Conservation (phyloP, 1,284 basidiomycete species). For the Leccinum pachyderme region DNA sequence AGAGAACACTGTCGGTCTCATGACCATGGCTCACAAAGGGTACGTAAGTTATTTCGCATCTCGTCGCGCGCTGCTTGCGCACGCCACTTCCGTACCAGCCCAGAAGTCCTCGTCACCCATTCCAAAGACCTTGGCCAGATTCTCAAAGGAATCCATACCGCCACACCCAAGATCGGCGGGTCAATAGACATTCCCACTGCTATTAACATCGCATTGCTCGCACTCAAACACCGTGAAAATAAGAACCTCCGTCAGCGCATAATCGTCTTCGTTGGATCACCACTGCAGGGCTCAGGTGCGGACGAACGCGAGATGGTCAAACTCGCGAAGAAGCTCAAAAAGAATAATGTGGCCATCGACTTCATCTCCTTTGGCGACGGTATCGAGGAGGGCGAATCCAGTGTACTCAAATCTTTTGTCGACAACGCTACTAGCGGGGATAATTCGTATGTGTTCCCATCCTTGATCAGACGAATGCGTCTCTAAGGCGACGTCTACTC, state of each 20-base stretch:
- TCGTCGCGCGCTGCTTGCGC: not conserved
- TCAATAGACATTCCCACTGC: slow-evolving; percentile 84
- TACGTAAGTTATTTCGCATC: slow-evolving; percentile 37
- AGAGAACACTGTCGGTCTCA: slow-evolving; percentile 95
- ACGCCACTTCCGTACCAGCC: slow-evolving; percentile 45
- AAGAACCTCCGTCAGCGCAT: slow-evolving; percentile 97
- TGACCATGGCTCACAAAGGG: slow-evolving; percentile 98
- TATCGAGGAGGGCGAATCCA: slow-evolving; percentile 63
- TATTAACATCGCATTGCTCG: slow-evolving; percentile 92
- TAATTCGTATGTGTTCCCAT: slow-evolving; percentile 65
- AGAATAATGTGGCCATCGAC: slow-evolving; percentile 98
- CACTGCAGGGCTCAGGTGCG: slow-evolving; percentile 63
- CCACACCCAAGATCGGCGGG: slow-evolving; percentile 73
- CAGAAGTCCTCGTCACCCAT: slow-evolving; percentile 93
- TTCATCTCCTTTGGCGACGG: slow-evolving; percentile 80
- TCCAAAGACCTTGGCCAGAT: slow-evolving; percentile 95
- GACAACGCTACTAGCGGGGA: slow-evolving; percentile 77
- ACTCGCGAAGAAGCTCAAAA: slow-evolving; percentile 96
- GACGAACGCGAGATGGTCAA: slow-evolving; percentile 79
- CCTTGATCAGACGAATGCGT: not conserved
- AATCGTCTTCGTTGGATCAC: slow-evolving; percentile 91
- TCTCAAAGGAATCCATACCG: slow-evolving; percentile 73
- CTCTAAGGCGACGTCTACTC: slow-evolving; percentile 6
- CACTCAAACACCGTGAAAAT: slow-evolving; percentile 97
- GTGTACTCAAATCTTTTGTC: slow-evolving; percentile 71